phyloP scores from a whole-genome alignment of 805 yeast species.

The Lachancea fermentati region DNA sequence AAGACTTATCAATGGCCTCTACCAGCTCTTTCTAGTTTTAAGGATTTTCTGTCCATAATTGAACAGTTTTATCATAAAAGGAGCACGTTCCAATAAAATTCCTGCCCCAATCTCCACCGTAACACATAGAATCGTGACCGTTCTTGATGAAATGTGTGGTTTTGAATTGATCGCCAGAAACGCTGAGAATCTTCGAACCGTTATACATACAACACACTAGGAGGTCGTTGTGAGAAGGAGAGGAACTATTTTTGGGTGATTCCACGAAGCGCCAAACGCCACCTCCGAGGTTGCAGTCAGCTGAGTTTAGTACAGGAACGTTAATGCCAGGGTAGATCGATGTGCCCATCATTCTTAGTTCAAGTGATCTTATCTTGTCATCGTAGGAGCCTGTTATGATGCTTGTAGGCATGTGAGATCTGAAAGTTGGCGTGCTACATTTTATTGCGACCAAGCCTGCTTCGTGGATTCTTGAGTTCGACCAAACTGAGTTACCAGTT shows the following conservation, averaged over 20 bases:
- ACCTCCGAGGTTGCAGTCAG: constrained; percentile 62
- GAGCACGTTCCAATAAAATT: constrained; percentile 75
- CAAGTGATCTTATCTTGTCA: constrained; percentile 65
- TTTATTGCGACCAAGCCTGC: constrained; percentile 90
- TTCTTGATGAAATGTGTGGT: constrained; percentile 39
- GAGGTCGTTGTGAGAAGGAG: constrained; percentile 39
- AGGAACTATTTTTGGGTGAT: constrained; percentile 30
- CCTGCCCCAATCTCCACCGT: constrained; percentile 85
- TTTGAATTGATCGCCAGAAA: constrained; percentile 33
- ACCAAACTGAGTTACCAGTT: constrained; percentile 28
- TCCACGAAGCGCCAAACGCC: constrained; percentile 95
- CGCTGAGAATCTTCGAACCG: constrained; percentile 68
- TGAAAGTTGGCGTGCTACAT: constrained; percentile 29
- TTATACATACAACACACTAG: constrained; percentile 92
- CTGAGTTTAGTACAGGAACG: constrained; percentile 42
- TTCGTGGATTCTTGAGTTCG: constrained; percentile 57
- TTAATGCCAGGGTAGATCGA: constrained; percentile 41
- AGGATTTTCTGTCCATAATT: constrained; percentile 49
- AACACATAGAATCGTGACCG: constrained; percentile 88
- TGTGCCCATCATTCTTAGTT: constrained; percentile 51
- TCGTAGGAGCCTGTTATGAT: constrained; percentile 85
- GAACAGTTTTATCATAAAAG: constrained; percentile 81
- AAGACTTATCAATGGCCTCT: not conserved
- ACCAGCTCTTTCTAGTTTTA: not conserved
- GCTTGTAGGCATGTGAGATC: constrained; percentile 23